These are phyloP conservation scores for Ustilago nuda DNA, from an alignment of 1,284 basidiomycete genomes.

Conservation along the genomic window DNA sequence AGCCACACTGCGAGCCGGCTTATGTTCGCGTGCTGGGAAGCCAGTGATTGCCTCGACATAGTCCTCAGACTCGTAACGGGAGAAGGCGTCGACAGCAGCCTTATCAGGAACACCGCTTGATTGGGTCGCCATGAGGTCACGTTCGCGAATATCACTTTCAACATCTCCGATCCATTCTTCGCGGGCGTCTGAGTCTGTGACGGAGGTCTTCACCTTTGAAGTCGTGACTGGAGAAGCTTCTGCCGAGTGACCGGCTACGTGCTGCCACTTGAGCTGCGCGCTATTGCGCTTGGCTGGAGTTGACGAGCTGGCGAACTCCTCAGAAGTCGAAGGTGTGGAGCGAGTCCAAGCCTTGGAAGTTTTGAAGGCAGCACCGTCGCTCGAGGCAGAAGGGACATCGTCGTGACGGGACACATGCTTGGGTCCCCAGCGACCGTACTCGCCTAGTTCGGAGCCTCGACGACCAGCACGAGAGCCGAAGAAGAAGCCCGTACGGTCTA, in stretches of 20 bases:
- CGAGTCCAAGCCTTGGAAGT: slow-evolving; percentile 12
- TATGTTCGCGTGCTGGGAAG: not conserved
- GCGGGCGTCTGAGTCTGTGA: not conserved
- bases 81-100: slow-evolving; percentile 31
- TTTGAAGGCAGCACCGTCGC: slow-evolving; percentile 12
- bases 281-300: slow-evolving; percentile 9
- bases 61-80: slow-evolving; percentile 15
- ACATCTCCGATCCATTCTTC: slow-evolving; percentile 50
- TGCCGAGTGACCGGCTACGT: slow-evolving; percentile 25
- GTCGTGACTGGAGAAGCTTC: not conserved
- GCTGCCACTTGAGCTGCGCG: slow-evolving; percentile 38
- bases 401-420: slow-evolving; percentile 15
- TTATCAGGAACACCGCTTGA: slow-evolving; percentile 7
- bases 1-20: not conserved
- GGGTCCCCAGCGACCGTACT: slow-evolving; percentile 11
- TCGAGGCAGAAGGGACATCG: slow-evolving; percentile 8
- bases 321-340: not conserved
- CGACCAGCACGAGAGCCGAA: slow-evolving; percentile 26
- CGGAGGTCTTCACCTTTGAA: not conserved
- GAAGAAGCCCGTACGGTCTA: slow-evolving; percentile 25
- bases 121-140: slow-evolving; percentile 25
- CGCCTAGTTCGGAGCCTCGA: slow-evolving; percentile 17
- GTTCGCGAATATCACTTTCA: slow-evolving; percentile 33
- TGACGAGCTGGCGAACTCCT: not conserved
- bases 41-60: slow-evolving; percentile 7